A percentile compares a stretch with the other conserved stretches of the same genome.
These are phyloP conservation scores for Schizochytrium sp. DNA, from an alignment of 108 stramenopile genomes.

Conservation along the genomic window DNA sequence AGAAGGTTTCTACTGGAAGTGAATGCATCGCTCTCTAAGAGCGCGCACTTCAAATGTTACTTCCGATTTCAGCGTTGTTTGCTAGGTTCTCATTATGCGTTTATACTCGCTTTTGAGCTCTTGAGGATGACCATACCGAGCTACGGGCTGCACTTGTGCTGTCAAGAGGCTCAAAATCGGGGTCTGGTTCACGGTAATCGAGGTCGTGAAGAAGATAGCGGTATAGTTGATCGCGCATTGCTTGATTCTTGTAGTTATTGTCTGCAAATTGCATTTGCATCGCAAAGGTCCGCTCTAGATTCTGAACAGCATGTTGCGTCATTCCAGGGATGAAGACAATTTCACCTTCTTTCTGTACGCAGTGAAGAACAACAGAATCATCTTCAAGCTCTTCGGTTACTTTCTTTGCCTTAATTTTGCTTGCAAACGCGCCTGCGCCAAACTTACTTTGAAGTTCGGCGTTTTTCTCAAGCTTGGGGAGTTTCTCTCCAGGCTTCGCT, in stretches of 20 bases:
- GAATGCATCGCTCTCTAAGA: too few species aligned
- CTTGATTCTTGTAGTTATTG: background rate
- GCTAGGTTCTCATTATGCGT: too few species aligned
- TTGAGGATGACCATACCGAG: too few species aligned
- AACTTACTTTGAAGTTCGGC: background rate
- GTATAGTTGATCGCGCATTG: background rate
- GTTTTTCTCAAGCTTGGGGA: background rate
- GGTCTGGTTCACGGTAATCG: slow-evolving; percentile 34
- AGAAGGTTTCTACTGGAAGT: too few species aligned
- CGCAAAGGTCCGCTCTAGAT: slow-evolving; percentile 23
- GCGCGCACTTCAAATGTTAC: too few species aligned
- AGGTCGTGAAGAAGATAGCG: slow-evolving; percentile 38
- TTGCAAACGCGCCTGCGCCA: background rate
- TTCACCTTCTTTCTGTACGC: slow-evolving; percentile 35
- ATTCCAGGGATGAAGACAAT: background rate
- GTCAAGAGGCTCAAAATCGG: background rate
- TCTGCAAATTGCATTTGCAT: slow-evolving; percentile 51
- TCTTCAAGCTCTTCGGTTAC: slow-evolving; percentile 49
- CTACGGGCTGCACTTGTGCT: too few species aligned
- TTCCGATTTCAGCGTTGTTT: too few species aligned
- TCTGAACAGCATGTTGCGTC: slow-evolving; percentile 31
- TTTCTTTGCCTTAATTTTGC: background rate
- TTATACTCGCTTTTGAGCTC: too few species aligned
- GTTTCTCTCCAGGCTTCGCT: too few species aligned
- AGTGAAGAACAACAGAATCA: slow-evolving; percentile 5